A percentile compares a stretch with the other conserved stretches of the same genome.
Conservation (phyloP, 2,329 filamentous ascomycete species). For the Exophiala dermatitidis region DNA sequence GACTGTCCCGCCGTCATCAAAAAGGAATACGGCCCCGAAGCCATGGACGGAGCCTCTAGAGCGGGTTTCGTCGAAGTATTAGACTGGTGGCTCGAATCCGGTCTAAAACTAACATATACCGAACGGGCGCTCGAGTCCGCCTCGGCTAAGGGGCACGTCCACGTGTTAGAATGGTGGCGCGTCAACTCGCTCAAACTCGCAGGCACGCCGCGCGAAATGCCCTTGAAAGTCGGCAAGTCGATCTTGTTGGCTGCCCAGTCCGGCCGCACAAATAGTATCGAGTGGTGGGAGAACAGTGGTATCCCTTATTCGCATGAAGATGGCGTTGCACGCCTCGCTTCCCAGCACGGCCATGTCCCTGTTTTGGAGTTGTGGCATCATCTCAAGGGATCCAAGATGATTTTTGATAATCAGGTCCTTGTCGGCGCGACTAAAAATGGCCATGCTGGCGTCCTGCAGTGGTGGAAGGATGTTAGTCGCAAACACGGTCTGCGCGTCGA, state of each 20-base stretch:
- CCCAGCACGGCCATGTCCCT: constrained; percentile 73
- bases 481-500: constrained; percentile 65
- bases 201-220: constrained; percentile 41
- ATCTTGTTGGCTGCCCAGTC: constrained; percentile 78
- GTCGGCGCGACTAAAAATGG: constrained; percentile 83
- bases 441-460: constrained; percentile 76
- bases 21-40: constrained; percentile 78
- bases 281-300: constrained; percentile 80
- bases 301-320: constrained; percentile 76
- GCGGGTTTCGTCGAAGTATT: constrained; percentile 78
- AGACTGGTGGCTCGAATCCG: constrained; percentile 84
- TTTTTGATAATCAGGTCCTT: constrained; percentile 75
- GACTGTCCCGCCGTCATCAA: constrained; percentile 73
- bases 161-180: constrained; percentile 91
- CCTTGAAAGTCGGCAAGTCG: constrained; percentile 74
- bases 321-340: constrained; percentile 74
- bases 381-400: constrained; percentile 66
- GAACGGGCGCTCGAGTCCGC: constrained; percentile 83
- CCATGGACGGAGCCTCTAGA: constrained; percentile 78
- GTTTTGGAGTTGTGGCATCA: constrained; percentile 78
- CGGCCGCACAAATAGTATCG: constrained; percentile 67
- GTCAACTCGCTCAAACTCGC: constrained; percentile 34
- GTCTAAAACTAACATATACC: constrained; percentile 74
- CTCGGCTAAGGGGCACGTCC: constrained; percentile 73
- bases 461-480: constrained; percentile 60